Conservation (phyloP, 345 rosid genomes). For the Angophora floribunda region DNA sequence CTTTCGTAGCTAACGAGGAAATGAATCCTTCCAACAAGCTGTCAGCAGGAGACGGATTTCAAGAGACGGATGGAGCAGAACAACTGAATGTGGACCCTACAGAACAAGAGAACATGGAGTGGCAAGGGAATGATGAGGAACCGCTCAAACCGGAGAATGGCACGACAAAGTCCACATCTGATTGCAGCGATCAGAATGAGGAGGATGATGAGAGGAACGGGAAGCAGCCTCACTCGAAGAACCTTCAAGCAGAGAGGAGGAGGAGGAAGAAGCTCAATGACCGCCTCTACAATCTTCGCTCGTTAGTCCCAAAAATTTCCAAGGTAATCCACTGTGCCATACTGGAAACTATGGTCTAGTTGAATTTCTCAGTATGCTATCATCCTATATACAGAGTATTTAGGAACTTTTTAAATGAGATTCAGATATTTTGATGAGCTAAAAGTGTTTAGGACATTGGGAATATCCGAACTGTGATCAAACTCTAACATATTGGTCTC, state of each 20-base stretch:
- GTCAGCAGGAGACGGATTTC: conserved; percentile 16
- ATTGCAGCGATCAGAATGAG: conserved; percentile 60
- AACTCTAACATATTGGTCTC: not conserved
- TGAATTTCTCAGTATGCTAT: not conserved
- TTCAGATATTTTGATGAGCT: not conserved
- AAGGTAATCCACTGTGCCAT: conserved; percentile 22
- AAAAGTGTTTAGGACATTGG: not conserved
- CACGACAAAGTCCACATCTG: conserved; percentile 50
- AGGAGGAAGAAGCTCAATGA: conserved; percentile 93
- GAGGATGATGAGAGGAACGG: conserved; percentile 62
- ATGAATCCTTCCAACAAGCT: not conserved
- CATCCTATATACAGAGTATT: not conserved
- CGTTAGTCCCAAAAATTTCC: conserved; percentile 77
- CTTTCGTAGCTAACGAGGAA: not conserved
- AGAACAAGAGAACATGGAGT: conserved; percentile 11
- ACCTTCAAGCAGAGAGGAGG: conserved; percentile 80
- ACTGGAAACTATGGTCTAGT: not conserved
- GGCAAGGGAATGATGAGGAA: conserved; percentile 30
- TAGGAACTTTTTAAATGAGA: not conserved
- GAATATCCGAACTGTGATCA: not conserved
- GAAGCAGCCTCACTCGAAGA: conserved; percentile 57
- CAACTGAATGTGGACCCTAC: not conserved
- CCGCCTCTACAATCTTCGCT: conserved; percentile 67
- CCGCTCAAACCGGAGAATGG: conserved; percentile 36
- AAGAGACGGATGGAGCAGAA: conserved; percentile 16